Conservation (phyloP, 1,284 basidiomycete genomes). For the Irpex rosettiformis region DNA sequence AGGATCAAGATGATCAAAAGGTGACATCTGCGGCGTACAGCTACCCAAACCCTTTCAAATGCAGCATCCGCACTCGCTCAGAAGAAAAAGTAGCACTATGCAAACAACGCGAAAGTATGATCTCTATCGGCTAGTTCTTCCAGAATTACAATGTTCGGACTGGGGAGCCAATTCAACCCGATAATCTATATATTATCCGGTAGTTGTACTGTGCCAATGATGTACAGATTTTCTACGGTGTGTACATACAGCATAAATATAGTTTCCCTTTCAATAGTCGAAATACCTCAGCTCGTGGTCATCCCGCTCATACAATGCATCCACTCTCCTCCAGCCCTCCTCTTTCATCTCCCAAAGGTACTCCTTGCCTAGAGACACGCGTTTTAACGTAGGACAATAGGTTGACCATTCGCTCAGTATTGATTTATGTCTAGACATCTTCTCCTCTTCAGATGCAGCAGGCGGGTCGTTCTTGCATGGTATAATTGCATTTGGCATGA, state of each 20-base stretch:
- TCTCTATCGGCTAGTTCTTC: background rate
- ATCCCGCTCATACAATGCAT: background rate
- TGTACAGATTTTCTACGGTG: no score
- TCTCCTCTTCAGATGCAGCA: background rate
- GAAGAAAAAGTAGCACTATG: background rate
- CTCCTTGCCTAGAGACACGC: background rate
- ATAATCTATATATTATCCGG: no score
- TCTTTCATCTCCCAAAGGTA: background rate
- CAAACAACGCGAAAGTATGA: background rate
- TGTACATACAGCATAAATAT: no score
- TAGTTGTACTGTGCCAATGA: no score
- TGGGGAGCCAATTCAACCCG: no score
- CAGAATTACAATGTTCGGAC: no score
- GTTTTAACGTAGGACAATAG: background rate
- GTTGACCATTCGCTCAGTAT: conserved; percentile 1
- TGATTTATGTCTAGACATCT: background rate
- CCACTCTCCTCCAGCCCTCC: background rate
- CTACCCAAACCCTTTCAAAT: background rate
- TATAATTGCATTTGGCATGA: background rate
- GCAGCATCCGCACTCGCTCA: background rate
- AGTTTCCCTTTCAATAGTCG: background rate
- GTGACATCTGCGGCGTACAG: background rate
- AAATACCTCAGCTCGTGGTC: background rate
- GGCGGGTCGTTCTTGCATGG: background rate
- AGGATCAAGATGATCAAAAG: background rate